Evolutionary conservation across 257 asterid genomes (phyloP).

Genomic region (Paulownia fortunei): DNA sequence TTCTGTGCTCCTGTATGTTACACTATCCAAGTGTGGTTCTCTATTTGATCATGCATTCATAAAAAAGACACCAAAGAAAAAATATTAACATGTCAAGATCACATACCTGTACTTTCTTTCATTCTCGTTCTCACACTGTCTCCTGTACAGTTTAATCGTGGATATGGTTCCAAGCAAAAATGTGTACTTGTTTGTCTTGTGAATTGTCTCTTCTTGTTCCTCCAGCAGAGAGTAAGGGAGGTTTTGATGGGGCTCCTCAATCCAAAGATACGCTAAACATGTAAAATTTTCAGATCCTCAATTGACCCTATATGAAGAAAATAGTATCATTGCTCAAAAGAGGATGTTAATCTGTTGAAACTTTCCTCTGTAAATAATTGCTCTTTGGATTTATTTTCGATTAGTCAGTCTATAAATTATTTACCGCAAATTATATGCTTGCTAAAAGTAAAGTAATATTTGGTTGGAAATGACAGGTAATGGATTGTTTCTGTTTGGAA

Average conservation of each 20-base stretch:
- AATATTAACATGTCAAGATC: neutral
- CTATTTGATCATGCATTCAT: neutral
- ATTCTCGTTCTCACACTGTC: neutral
- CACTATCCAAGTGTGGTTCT: slow-evolving; percentile 9
- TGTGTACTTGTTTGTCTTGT: slow-evolving; percentile 18
- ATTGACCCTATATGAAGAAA: no score
- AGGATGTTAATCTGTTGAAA: no score
- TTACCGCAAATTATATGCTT: slow-evolving; percentile 4
- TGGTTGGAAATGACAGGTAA: slow-evolving; percentile 65
- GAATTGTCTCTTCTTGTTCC: slow-evolving; percentile 2
- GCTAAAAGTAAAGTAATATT: slow-evolving; percentile 13
- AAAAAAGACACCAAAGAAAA: neutral
- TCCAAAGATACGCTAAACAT: no score
- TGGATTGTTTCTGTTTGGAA: slow-evolving; percentile 81
- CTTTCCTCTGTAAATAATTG: no score
- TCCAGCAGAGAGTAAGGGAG: no score
- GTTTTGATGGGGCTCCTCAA: no score
- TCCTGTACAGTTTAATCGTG: neutral
- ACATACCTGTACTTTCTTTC: slow-evolving; percentile 1
- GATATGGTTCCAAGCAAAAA: slow-evolving; percentile 10
- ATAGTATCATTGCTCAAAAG: no score
- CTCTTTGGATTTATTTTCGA: no score
- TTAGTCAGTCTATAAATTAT: no score
- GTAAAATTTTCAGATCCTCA: no score
- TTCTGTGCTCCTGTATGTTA: neutral